A percentile compares a stretch with the other conserved stretches of the same genome.
These are phyloP conservation scores for Aspergillus sparsus DNA, from an alignment of 495 filamentous ascomycete species.

Conservation along the genomic window DNA sequence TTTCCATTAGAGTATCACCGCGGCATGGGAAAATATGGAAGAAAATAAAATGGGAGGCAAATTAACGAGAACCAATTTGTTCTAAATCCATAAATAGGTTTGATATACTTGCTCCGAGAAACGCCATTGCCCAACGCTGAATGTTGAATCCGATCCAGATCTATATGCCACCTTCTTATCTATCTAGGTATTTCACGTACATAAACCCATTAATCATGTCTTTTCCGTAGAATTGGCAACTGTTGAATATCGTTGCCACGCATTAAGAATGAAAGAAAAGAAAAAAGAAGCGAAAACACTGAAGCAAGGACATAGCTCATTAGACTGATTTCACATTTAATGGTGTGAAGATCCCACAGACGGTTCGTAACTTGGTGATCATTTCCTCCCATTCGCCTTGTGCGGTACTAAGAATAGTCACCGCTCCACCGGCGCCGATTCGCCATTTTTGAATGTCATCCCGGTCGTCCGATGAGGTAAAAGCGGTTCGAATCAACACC, in stretches of 20 bases:
- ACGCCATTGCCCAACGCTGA: constrained; percentile 30
- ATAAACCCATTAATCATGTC: neutral
- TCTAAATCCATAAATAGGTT: neutral
- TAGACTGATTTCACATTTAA: neutral
- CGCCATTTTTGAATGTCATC: constrained; percentile 62
- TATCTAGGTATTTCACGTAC: constrained; percentile 4
- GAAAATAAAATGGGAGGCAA: too few relatives aligned
- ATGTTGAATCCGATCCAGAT: constrained; percentile 37
- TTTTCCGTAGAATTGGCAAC: constrained; percentile 13
- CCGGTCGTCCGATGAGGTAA: constrained; percentile 62
- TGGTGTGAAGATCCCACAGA: constrained; percentile 53
- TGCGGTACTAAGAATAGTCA: constrained; percentile 76
- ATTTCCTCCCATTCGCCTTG: constrained; percentile 90
- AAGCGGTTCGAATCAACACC: constrained; percentile 80
- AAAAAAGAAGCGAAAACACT: constrained; percentile 11
- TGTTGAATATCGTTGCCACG: constrained; percentile 35
- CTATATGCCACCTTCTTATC: constrained; percentile 16
- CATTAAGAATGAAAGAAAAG: constrained; percentile 11
- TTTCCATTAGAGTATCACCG: too few relatives aligned
- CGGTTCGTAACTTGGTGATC: constrained; percentile 74
- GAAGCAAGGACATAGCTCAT: neutral
- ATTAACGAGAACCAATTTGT: too few relatives aligned
- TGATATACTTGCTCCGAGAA: constrained; percentile 3
- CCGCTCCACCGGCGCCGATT: constrained; percentile 84
- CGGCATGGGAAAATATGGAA: too few relatives aligned